A percentile compares a stretch with the other conserved stretches of the same genome.
Evolutionary conservation across 768 basidiomycete genomes (phyloP).

Genomic region (Agrocybe chaxingu): DNA sequence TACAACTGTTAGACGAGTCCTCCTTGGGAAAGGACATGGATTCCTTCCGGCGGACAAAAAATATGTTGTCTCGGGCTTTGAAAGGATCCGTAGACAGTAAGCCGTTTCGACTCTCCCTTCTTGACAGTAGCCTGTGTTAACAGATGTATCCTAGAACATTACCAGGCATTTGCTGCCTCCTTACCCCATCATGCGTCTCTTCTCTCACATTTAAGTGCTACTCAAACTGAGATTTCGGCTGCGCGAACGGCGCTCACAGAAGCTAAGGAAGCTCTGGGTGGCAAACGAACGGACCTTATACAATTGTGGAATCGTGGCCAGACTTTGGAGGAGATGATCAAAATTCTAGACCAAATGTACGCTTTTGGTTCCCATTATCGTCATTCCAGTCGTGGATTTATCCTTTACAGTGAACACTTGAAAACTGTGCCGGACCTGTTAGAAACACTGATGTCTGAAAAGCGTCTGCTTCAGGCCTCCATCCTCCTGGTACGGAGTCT

Average conservation of each 20-base stretch:
- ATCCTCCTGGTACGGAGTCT: conserved; percentile 82
- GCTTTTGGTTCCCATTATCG: not conserved
- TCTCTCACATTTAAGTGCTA: conserved; percentile 63
- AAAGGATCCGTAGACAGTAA: conserved; percentile 87
- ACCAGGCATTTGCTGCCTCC: conserved; percentile 92
- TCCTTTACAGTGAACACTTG: conserved; percentile 67
- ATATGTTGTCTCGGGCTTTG: conserved; percentile 72
- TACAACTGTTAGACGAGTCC: conserved; percentile 80
- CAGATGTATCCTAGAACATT: conserved; percentile 57
- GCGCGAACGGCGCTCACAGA: conserved; percentile 72
- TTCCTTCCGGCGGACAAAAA: conserved; percentile 75
- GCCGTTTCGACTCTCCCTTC: conserved; percentile 26
- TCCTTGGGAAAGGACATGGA: conserved; percentile 70
- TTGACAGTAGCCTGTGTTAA: not conserved
- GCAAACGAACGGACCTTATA: conserved; percentile 83
- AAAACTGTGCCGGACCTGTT: conserved; percentile 89
- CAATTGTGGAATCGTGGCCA: conserved; percentile 89
- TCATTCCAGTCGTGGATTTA: conserved; percentile 13
- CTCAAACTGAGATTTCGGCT: conserved; percentile 72
- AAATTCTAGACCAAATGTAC: conserved; percentile 88
- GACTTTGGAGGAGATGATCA: conserved; percentile 93
- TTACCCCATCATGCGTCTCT: conserved; percentile 87
- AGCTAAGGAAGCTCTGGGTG: conserved; percentile 74
- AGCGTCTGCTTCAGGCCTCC: conserved; percentile 86
- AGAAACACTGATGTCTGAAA: conserved; percentile 95